These are phyloP conservation scores for Alnus glutinosa DNA, from an alignment of 306 rosid species.

Conservation along the genomic window DNA sequence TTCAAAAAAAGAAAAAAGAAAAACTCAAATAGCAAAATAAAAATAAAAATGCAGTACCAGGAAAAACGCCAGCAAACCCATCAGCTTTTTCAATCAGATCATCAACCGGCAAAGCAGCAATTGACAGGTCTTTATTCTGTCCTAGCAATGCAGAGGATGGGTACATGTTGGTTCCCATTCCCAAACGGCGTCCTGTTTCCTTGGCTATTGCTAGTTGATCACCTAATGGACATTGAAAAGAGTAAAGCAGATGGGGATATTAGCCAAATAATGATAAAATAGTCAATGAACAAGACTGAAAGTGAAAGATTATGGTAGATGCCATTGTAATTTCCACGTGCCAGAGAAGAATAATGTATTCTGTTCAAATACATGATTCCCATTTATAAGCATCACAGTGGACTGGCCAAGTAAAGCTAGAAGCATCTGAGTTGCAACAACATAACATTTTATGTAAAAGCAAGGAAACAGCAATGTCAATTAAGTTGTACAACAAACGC, in stretches of 20 bases:
- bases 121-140: conserved; percentile 58
- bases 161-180: conserved; percentile 94
- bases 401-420: not conserved
- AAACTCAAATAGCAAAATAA: not conserved
- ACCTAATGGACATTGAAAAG: conserved; percentile 41
- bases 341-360: conserved; percentile 1
- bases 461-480: not conserved
- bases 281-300: not conserved
- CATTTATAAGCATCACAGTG: not conserved
- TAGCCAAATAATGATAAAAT: not conserved
- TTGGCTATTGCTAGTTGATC: conserved; percentile 87
- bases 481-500: not conserved
- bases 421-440: not conserved
- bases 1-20: not conserved
- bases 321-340: not conserved
- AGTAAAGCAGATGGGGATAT: conserved; percentile 5
- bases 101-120: conserved; percentile 73
- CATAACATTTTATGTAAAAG: not conserved
- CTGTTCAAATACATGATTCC: not conserved
- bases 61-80: conserved; percentile 89
- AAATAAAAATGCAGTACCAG: conserved; percentile 45
- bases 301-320: not conserved
- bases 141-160: conserved; percentile 79
- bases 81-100: conserved; percentile 83
- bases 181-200: conserved; percentile 85